Evolutionary conservation across 441 rosid species (phyloP).

Genomic region (Isatis lusitanica): DNA sequence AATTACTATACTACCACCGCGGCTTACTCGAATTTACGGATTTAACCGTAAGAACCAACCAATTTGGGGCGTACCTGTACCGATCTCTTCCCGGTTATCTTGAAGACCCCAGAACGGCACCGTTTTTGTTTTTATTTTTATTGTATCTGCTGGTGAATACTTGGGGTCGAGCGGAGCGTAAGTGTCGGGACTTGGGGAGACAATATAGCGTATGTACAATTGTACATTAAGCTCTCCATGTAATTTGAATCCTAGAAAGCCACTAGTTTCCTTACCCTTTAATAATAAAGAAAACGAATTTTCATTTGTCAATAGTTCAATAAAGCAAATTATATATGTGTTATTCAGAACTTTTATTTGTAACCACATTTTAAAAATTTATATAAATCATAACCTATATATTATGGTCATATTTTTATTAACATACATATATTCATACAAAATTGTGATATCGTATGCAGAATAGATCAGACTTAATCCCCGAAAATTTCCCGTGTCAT

Average conservation of each 20-base stretch:
- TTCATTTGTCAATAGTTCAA: background rate
- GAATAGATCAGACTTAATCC: background rate
- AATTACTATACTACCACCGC: slow-evolving; percentile 8
- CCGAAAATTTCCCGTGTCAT: background rate
- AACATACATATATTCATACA: too few relatives aligned
- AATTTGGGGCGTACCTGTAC: background rate
- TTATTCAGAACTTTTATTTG: background rate
- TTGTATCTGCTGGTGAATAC: too few relatives aligned
- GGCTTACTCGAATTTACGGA: background rate
- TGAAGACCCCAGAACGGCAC: background rate
- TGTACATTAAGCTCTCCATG: too few relatives aligned
- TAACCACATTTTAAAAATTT: background rate
- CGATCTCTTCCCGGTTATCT: background rate
- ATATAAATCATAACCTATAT: background rate
- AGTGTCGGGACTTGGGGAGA: too few relatives aligned
- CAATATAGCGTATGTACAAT: too few relatives aligned
- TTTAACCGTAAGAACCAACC: background rate
- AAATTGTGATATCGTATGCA: background rate
- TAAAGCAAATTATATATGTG: background rate
- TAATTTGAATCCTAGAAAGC: too few relatives aligned
- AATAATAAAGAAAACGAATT: too few relatives aligned
- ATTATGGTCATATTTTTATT: too few relatives aligned
- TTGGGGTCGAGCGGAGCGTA: too few relatives aligned
- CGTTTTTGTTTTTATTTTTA: background rate
- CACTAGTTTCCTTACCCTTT: too few relatives aligned